Evolutionary conservation across 441 rosid genomes (phyloP), one percentile per base, ranked within the genome.

Genomic region (Melastoma candidum): DNA sequence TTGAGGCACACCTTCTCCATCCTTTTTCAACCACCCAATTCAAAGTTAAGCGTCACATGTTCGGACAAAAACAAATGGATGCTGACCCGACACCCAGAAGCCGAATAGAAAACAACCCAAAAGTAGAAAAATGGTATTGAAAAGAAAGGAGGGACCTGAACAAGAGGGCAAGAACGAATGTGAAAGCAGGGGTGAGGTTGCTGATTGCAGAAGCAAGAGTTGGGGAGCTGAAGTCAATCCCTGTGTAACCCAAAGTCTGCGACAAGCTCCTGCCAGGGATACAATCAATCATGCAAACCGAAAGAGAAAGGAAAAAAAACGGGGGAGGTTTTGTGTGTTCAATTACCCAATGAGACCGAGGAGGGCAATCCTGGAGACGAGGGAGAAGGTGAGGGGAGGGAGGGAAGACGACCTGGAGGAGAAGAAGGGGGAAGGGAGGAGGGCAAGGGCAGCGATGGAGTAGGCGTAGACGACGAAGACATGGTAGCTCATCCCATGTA

Each of bases 361-460:
- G 41, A 32, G 41, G 41, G 8, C 41, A 32, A 32, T 32, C 41
- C 8, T 48, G 9, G 51, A 48, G 26, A 22, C 14, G 17, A 29
- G 11, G 17, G 17, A 29, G 46, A 57, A 59, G 7, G 50, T 27
- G 36, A 8, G 46, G 26, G 32, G 45, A 24, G 8, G 12, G 13
- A 26, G 41, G 60, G 2, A 59, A n/a, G n/a, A 12, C 46, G 24
- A 79, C 90, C 81, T 73, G 80, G 11, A 50, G 48, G 82, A 76
- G 68, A 82, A 51, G 62, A 78, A 82, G n/a, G 68, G 74, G 10
- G 83, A 69, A 63, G 86, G 89, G 11, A 78, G 74, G 47, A 79
- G 87, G 68, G 73, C 69, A 55, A 82, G 75, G 69, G 87, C 74
- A 63, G 86, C 84, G 10, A 82, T 60, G 55, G 69, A 80, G 47